A percentile compares a stretch with the other conserved stretches of the same genome.
These are phyloP conservation scores for Serendipita sp. DNA, from an alignment of 1,284 basidiomycete genomes.

Conservation along the genomic window DNA sequence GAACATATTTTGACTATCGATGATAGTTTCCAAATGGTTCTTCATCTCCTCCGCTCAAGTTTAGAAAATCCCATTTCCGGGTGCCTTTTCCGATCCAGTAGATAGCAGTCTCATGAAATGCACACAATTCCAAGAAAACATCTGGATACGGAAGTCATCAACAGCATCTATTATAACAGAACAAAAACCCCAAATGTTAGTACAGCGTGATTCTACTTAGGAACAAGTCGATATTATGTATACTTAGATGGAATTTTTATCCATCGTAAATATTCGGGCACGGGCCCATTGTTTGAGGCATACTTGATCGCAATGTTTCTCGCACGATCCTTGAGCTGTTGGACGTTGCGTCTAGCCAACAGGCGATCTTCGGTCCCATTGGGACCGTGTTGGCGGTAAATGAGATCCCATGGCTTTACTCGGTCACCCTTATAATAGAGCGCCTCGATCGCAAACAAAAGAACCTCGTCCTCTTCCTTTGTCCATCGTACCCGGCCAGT, in stretches of 20 bases:
- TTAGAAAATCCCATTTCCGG: conserved; percentile 23
- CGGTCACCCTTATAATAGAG: background rate
- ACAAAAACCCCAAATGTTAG: background rate
- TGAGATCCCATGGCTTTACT: conserved; percentile 2
- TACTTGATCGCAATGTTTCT: conserved; percentile 2
- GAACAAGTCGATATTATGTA: background rate
- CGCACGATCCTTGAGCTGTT: conserved; percentile 9
- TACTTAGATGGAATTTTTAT: background rate
- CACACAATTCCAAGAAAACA: too few species aligned
- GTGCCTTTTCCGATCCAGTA: background rate
- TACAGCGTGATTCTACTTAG: background rate
- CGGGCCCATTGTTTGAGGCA: too few species aligned
- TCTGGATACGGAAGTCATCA: too few species aligned
- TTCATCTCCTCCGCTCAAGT: conserved; percentile 76
- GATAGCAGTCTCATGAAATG: background rate
- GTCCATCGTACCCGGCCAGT: conserved; percentile 1
- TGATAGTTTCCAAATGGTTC: conserved; percentile 28
- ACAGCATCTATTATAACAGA: background rate
- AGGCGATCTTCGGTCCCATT: conserved; percentile 1
- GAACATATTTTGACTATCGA: background rate
- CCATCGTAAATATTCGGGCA: background rate
- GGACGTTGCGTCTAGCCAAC: conserved; percentile 2
- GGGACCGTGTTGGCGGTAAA: conserved; percentile 1
- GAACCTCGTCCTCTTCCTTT: conserved; percentile 1
- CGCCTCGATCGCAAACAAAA: conserved; percentile 7